Base-by-base conservation (phyloP, 2,329 filamentous ascomycete species). In the Davidsoniella virescens region DNA sequence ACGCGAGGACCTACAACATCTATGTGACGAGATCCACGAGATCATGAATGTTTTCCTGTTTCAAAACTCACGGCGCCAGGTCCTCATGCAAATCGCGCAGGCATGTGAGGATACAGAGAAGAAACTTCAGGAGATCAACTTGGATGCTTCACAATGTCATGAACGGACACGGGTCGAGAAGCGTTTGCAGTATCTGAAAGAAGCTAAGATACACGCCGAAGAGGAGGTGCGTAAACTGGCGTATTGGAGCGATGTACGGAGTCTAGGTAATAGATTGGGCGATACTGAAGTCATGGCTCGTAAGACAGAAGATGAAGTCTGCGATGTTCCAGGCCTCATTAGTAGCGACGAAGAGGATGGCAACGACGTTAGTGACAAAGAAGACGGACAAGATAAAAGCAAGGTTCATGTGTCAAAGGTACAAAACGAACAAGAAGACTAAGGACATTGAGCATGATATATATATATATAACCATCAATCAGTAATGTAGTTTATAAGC, bases 21-120 rank as follows among this genome's bases (percentile, higher is more conserved):
- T 98, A 17, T 73, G 82, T 54, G 73, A 82, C 50, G 72, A 80
- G 61, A 90, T 94, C 72, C 82, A 85, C 50, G 78, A 87, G 42
- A 84, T 94, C 57, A 88, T 94, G 87, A 71, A 78, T 0, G 71
- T 84, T 52, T 85, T 96, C 59, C 72, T 98, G 17, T 98, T 94
- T 61, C 90, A 96, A 63, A 80, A 82, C 16, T 94, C 88, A 2
- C 76, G 88, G 20, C 78, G 82, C 54, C 77, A 87, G 52, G 71
- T 96, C 3, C 70, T 95, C 14, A 71, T 76, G 16, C 75, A 78
- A 47, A 67, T 98, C 44, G 79, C 78, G 57, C 66, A 75, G n/a
- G 69, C 76, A 10, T 71, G 82, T 55, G 73, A 84, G 44, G 66
- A 72, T 71, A 29, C 48, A 14, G 29, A 51, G 38, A 47, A 37